Base-by-base conservation (phyloP, 148 eudicot genomes). In the Arbutus unedo region DNA sequence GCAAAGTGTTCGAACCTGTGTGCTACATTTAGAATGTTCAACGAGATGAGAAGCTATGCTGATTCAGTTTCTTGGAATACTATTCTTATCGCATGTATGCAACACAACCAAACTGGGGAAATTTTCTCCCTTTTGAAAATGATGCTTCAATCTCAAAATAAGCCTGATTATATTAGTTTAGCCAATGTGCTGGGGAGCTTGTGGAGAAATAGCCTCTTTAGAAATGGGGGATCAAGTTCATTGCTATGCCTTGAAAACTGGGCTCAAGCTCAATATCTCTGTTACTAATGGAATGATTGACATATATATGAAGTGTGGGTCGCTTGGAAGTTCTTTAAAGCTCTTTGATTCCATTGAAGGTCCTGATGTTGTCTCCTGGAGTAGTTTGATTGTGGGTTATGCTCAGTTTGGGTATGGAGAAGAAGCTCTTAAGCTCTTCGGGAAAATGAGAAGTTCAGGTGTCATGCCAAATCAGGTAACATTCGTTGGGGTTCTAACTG, bases 21-120 rank as follows among this genome's bases (percentile, higher is more conserved):
- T 62, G 80, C 68, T 79, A 84, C 89, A 44, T 85, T 83, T 85
- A 83, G 60, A 67, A 78, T 89, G 77, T 89, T 89, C 83, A 75
- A 89, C 10, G 85, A 86, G 44, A 81, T 82, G 9, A 62, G 13
- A 21, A 57, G 54, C 79, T 56, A 54, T 45, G 89, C 87, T 25
- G 87, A 89, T 83, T 45, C 81, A 64, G 85, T 89, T 23, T 86
- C 91, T 53, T 89, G 91, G 91, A 89, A 86, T 83, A 80, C 86
- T 51, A 80, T 85, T 84, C 81, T 89, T 60, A 78, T 84, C 62
- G 85, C 75, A 19, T 87, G 86, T 70, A 43, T 83, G 82, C 87
- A 81, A 70, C 86, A 86, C 50, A 79, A 83, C 74, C 79, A 50
- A 62, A 64, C 77, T 64, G 79, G 75, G 48, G 87, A 83, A 23